Conservation (phyloP, 768 basidiomycete genomes). For the Favolaschia claudopus region DNA sequence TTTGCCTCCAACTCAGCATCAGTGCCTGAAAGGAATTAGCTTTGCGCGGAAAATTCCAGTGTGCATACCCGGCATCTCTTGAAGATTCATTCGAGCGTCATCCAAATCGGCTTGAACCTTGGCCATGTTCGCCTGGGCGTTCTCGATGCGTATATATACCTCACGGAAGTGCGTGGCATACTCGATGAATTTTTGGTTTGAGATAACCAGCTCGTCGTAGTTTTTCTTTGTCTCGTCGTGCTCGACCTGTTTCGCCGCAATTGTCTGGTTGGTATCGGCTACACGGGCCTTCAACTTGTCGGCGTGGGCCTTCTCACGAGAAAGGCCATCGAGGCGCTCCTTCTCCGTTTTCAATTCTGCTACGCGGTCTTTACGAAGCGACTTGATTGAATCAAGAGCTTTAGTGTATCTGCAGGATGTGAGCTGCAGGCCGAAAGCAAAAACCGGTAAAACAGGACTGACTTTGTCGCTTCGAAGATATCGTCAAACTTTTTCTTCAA, state of each 20-base stretch:
- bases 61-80: conserved; percentile 70
- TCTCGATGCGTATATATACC: conserved; percentile 75
- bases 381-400: conserved; percentile 91
- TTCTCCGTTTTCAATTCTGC: conserved; percentile 94
- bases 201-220: conserved; percentile 68
- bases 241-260: conserved; percentile 76
- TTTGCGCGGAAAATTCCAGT: not conserved
- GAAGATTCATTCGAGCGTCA: conserved; percentile 67
- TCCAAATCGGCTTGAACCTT: conserved; percentile 67
- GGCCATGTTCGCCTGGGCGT: conserved; percentile 66
- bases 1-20: conserved; percentile 74
- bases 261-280: conserved; percentile 62
- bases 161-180: conserved; percentile 87
- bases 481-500: conserved; percentile 99
- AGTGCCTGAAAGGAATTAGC: conserved; percentile 55
- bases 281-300: conserved; percentile 81
- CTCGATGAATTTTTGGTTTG: conserved; percentile 85
- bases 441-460: conserved; percentile 18
- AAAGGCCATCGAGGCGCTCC: conserved; percentile 80
- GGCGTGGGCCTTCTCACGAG: conserved; percentile 83
- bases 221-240: conserved; percentile 74
- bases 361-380: conserved; percentile 87
- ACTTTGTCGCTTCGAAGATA: conserved; percentile 98
- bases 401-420: conserved; percentile 83
- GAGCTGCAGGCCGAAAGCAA: not conserved